Evolutionary conservation across 192 early-diverging fungal species (phyloP), one percentile per base, ranked within the genome.

Genomic region (Coemansia sp.): DNA sequence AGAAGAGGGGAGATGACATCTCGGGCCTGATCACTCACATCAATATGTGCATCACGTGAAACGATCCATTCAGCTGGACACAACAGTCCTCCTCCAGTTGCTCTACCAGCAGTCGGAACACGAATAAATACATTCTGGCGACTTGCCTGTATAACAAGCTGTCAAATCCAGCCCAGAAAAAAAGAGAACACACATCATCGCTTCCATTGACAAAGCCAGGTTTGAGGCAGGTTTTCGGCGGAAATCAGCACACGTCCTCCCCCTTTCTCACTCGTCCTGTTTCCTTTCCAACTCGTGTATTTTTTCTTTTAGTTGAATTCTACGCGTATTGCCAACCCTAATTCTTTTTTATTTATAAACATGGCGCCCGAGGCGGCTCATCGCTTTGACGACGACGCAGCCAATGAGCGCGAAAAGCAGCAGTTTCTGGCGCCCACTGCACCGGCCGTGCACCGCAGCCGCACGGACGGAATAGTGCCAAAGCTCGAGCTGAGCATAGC

Each of bases 1-100:
- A 40, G n/a, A 48, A 55, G 14, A 51, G 1, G 27, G 43, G 46
- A 44, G 24, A 52, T 42, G 47, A 47, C 35, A n/a, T 40, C 35
- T 12, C 16, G 35, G 35, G 12, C 35, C 35, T 40, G 21, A 48
- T 48, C 46, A 48, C 46, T 48, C 46, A 25, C 46, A 16, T 23
- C 23, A 25, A 6, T 21, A 48, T 48, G 46, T 21, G 18, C 8
- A 23, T 48, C 46, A 48, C 46, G 11, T 27, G 46, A 23, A 48
- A 25, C 46, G 12, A 6, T 1, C 38, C 10, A n/a, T n/a, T n/a
- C n/a, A n/a, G n/a, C n/a, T n/a, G n/a, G n/a, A n/a, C n/a, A n/a
- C n/a, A n/a, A n/a, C n/a, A n/a, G n/a, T n/a, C n/a, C n/a, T n/a
- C n/a, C n/a, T n/a, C n/a, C n/a, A n/a, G n/a, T n/a, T n/a, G n/a